Evolutionary conservation across 208 protist species (phyloP).

Genomic region (Trypanosoma lewisi): DNA sequence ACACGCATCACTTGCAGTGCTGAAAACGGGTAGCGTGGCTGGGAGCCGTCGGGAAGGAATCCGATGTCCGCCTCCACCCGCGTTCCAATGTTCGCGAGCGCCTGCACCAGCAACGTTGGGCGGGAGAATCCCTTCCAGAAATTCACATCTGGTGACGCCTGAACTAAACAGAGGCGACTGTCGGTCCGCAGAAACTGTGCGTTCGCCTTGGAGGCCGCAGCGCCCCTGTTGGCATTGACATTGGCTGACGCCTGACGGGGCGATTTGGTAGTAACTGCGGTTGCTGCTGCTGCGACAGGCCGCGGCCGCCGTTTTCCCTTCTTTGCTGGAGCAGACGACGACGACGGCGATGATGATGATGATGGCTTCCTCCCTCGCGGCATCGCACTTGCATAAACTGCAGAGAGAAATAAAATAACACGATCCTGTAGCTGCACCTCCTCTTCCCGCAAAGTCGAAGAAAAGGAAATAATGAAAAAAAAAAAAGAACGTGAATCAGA

Average conservation of each 20-base stretch:
- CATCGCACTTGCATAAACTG: neutral
- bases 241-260: conserved; percentile 4
- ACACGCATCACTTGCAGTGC: conserved; percentile 15
- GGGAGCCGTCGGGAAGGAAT: neutral
- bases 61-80: conserved; percentile 15
- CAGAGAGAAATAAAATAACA: no score
- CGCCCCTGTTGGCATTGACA: neutral
- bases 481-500: neutral
- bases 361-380: neutral
- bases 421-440: no score
- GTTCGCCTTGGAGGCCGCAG: neutral
- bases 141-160: conserved; percentile 12
- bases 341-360: neutral
- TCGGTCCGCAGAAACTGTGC: neutral
- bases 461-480: conserved; percentile 12
- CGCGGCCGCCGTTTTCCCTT: conserved; percentile 5
- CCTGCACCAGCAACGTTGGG: conserved; percentile 7
- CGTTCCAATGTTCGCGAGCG: conserved; percentile 26
- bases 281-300: conserved; percentile 2
- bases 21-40: conserved; percentile 21
- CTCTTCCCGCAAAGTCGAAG: neutral
- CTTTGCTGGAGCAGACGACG: conserved; percentile 5
- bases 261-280: neutral
- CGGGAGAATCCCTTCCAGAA: conserved; percentile 30
- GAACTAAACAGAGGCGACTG: conserved; percentile 8